Percentiles rank a stretch among this genome's conserved stretches.
phyloP scores from a whole-genome alignment of 2,329 filamentous ascomycete species.

The Colletotrichum tofieldiae region DNA sequence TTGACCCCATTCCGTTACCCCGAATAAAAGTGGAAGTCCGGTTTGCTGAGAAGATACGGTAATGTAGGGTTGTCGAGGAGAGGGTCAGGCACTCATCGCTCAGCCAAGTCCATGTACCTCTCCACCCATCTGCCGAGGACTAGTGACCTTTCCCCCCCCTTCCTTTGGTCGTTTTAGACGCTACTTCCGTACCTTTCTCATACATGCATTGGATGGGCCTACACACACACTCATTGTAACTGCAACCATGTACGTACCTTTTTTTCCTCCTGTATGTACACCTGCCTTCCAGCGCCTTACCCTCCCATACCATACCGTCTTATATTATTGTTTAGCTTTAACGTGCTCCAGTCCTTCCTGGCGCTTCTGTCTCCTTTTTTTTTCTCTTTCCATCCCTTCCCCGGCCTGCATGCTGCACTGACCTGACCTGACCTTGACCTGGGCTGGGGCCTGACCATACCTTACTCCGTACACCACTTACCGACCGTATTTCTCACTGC shows the following conservation, averaged over 20 bases:
- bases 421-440: conserved; percentile 36
- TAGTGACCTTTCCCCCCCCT: not conserved
- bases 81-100: conserved; percentile 6
- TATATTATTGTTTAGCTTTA: conserved; percentile 43
- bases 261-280: not conserved
- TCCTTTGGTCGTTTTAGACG: conserved; percentile 16
- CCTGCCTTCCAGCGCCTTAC: conserved; percentile 17
- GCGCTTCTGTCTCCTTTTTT: conserved; percentile 19
- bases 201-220: conserved; percentile 19
- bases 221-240: not conserved
- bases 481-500: conserved; percentile 43
- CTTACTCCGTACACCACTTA: conserved; percentile 19
- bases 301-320: conserved; percentile 36
- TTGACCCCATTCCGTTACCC: too few species aligned
- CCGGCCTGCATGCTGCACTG: conserved; percentile 41
- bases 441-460: conserved; percentile 39
- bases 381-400: conserved; percentile 36
- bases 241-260: conserved; percentile 14
- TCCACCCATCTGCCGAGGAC: conserved; percentile 9
- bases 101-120: conserved; percentile 16
- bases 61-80: conserved; percentile 14
- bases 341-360: conserved; percentile 39
- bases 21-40: too few species aligned
- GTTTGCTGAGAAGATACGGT: too few species aligned
- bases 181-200: conserved; percentile 12